Base-by-base conservation (phyloP, 441 rosid species). In the Arabidopsis hybrid region DNA sequence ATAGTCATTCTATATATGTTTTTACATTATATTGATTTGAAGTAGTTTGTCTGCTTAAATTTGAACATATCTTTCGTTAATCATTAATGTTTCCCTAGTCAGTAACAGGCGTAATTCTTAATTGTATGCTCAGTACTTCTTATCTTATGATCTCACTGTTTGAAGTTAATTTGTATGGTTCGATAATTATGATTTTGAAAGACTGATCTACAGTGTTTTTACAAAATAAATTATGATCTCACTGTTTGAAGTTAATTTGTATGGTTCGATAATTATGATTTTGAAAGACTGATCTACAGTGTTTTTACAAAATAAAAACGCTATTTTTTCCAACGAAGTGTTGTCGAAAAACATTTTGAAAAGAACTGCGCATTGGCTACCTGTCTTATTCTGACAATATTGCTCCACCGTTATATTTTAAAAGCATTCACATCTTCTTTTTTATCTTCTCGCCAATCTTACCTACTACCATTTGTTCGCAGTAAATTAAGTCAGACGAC, bases 81-180 rank as follows among this genome's bases (percentile, higher is more conserved):
- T 75, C 73, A 75, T 67, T 61, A 52, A 21, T 75, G 78, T 60
- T 65, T 74, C 73, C 73, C 12, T 51, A 16, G 17, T 50, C 34
- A 35, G 57, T 51, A 67, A 67, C 78, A 60, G 0, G 39, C 62
- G 49, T 60, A 8, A 52, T 51, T 67, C 63, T 60, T 51, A 67
- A 74, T 67, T 40, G 39, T 63, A 53, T 64, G 58, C 47, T 57
- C 58, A 12, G 51, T 58, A 12, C 64, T 45, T 64, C 14, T 45
- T 16, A 3, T 16, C 52, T 56, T 14, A 21, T 6, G 50, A 5
- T 35, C 40, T 56, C 1, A 73, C 70, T 47, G 49, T 42, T 72
- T 64, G 47, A 63, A 45, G 57, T 35, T 40, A 5, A 52, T 31
- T 40, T 10, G n/a, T 51, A 29, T 53, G 12, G 1, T 53, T 53